Base-by-base conservation (phyloP, 2,329 filamentous ascomycete genomes). In the Iodosphaeria phyllophila region DNA sequence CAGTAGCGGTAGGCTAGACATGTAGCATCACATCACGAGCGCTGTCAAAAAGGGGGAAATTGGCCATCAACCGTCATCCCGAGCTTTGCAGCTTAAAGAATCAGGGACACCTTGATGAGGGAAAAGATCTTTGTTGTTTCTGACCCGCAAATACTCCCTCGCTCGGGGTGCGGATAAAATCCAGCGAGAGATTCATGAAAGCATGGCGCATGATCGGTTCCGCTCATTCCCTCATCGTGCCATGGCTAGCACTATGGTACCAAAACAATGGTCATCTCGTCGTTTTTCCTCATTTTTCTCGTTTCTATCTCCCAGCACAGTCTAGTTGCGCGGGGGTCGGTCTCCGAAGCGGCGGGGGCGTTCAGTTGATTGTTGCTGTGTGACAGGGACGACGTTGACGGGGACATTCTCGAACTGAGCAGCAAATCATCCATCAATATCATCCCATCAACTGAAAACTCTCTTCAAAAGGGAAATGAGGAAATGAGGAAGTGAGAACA, bases 61-160 rank as follows among this genome's bases (percentile, higher is more conserved):
- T 92, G 82, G 82, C 82, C 71, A 83, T 92, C 82, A 80, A 92
- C 80, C 80, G 48, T 89, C 70, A 66, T 79, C 74, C 58, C 61
- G 58, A 44, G 51, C 51, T 44, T n/a, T 6, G 8, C 13, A 9
- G 9, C 48, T 48, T 45, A 42, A 55, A 69, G 73, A 82, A 62
- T 86, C 76, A 54, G 80, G 82, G 82, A 92, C 82, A 92, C 82
- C 82, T 83, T 60, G n/a, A 56, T 61, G 60, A 55, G 54, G 54
- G 52, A 54, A 51, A 54, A 62, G 57, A 64, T 64, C 59, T 57
- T 58, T 51, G 57, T 51, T 56, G 61, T 55, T 45, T 45, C 47
- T 62, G 60, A 68, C 60, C 64, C n/a, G n/a, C n/a, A n/a, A n/a
- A n/a, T n/a, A n/a, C n/a, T n/a, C n/a, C n/a, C n/a, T n/a, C n/a